Base-by-base conservation (phyloP, 805 yeast genomes). In the Cyberlindnera americana region DNA sequence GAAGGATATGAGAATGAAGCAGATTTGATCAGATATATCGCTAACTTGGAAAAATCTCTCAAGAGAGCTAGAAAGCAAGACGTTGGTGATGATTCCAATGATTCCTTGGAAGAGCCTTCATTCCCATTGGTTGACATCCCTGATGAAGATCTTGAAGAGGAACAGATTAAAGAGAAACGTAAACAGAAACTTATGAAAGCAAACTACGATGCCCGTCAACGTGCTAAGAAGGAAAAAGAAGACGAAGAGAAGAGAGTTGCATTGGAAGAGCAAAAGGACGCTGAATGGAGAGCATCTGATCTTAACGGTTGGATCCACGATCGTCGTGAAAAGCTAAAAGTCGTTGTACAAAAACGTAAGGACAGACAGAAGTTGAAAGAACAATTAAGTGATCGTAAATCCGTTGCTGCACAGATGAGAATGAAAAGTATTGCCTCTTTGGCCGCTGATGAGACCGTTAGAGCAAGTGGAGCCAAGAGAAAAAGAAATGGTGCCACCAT, bases 361-460 rank as follows among this genome's bases (percentile, higher is more conserved):
- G 93, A 85, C 25, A 72, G 88, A 43, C 68, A 74, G 32, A 79
- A 85, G 55, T 65, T 88, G 48, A 73, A 80, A 51, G 84, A 77
- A 46, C 95, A 90, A 37, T 72, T 91, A 60, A 80, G 78, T 49
- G 95, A 90, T 64, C 73, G 98, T 49, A 89, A 89, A 60, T 89
- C 97, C 3, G 77, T 77, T 44, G 95, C 96, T 19, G 88, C 96
- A 2, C 97, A 91, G 63, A 77, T 81, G 62, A 69, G 98, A 53
- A 90, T 91, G 97, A 88, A 85, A 59, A 82, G 78, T 47, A 80
- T 91, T 36, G 95, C 97, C 0, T 82, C 85, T 11, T 70, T 91
- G 45, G 97, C 96, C 0, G 71, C 81, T 33, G 93, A 85, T 52
- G 85, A 71, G 30, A 52, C 59, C n/a, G 61, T 65, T 15, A 71